Evolutionary conservation across 2,329 filamentous ascomycete genomes (phyloP), one percentile per base, ranked within the genome.

Genomic region (Scytalidium sp.): DNA sequence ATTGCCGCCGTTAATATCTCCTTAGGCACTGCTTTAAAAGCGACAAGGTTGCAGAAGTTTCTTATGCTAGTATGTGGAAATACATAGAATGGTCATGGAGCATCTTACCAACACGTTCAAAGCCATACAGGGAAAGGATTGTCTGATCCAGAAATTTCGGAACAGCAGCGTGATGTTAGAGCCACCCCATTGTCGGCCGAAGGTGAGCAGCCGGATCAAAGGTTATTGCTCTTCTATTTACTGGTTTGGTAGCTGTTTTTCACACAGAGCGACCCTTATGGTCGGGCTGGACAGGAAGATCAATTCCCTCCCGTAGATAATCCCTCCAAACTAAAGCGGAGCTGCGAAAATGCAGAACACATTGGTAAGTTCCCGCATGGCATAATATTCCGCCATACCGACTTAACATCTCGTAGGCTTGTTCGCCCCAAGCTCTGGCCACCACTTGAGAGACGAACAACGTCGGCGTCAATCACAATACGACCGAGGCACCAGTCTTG

Each of bases 131-230:
- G 94, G 94, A 42, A 87, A 87, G 55, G 91, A 96, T 63, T 93
- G 90, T 56, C 77, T 97, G 0, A 83, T 97, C 6, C 88, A 95
- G 67, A 97, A 97, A 65, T 99, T 99, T 64, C 85, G 94, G 29
- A 99, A 99, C 72, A 96, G 90, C 36, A 93, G 90, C 0, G 91
- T 99, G 23, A 97, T 97, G 90, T 76, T 93, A 1, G 92, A 97
- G 69, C 81, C 84, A 10, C 76, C 83, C 1, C 84, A 87, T 46
- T 96, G 90, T 61, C 85, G 90, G 1, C 94, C 94, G 1, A 95
- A 95, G 77, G 87, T 91, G 67, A 44, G 17, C 47, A 57, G 27
- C 59, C 17, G 8, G 9, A 17, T 45, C 10, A 23, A 15, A 22
- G 66, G 83, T 1, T 83, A 79, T 54, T 79, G 71, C 48, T 46